phyloP scores from a whole-genome alignment of 164 flowering plant genomes.

The Tetrastigma voinierianum region DNA sequence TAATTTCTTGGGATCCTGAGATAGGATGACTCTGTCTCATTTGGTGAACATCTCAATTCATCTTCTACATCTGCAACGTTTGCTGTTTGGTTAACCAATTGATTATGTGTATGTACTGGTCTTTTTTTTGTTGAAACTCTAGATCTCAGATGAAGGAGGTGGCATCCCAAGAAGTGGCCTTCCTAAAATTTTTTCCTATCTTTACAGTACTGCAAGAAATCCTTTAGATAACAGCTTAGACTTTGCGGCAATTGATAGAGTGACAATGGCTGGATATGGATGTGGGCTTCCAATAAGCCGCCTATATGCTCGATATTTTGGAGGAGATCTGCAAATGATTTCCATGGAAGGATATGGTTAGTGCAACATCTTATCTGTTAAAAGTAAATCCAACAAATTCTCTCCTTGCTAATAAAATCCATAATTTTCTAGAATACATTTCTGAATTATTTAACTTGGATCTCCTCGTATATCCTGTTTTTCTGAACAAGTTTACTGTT shows the following conservation, averaged over 20 bases:
- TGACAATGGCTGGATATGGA: conserved; percentile 97
- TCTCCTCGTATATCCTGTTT: too few species aligned
- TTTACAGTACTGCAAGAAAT: conserved; percentile 90
- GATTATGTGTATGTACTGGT: too few species aligned
- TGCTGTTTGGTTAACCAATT: too few species aligned
- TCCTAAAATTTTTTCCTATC: conserved; percentile 88
- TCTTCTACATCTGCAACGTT: too few species aligned
- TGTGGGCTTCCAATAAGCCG: conserved; percentile 98
- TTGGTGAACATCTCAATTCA: too few species aligned
- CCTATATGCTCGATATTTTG: conserved; percentile 94
- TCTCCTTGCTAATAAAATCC: too few species aligned
- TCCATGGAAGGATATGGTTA: conserved; percentile 99
- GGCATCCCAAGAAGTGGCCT: conserved; percentile 99
- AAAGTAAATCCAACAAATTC: too few species aligned
- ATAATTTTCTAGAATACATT: too few species aligned
- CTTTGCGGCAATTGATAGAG: conserved; percentile 44
- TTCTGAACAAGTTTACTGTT: too few species aligned
- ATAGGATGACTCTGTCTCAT: too few species aligned
- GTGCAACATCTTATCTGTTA: conserved; percentile 14
- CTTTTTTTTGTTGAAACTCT: background rate
- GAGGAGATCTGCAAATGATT: conserved; percentile 93
- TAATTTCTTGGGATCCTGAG: too few species aligned
- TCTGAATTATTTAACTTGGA: too few species aligned
- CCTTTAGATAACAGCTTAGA: conserved; percentile 63
- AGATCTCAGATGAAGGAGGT: conserved; percentile 99